Base-by-base conservation (phyloP, 129 eudicot genomes). In the Tanacetum coccineum region DNA sequence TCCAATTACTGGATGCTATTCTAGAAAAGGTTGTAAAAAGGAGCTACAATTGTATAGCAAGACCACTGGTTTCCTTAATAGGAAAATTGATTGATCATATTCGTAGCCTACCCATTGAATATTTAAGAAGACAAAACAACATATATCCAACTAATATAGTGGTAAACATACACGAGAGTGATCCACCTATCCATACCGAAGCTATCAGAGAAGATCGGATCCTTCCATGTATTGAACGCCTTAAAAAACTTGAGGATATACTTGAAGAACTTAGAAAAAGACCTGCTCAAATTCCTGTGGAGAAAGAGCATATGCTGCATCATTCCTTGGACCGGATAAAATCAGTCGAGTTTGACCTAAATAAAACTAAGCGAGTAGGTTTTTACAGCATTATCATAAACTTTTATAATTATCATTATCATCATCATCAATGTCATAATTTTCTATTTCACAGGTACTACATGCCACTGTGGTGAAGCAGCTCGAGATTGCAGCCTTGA, bases 401-500 rank as follows among this genome's bases (percentile, higher is more conserved):
- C 15, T 18, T 2, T 14, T 18, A 13, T 26, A 19, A 19, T 46
- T 26, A 15, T 17, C 6, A 65, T 13, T 18, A n/a, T 17, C 6
- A 66, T 50, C 3, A n/a, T 45, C 11, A 44, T 47, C 4, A 6
- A 0, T 2, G 20, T 63, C 1, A 28, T 13, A 0, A 3, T 51
- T n/a, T 10, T 53, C 3, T 53, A 11, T 73, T 42, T 53, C 28
- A 60, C 81, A 88, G 96, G 85, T 79, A 68, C 45, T 88, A 58
- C 87, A 85, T 76, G 84, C 96, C 19, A 81, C 96, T 45, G 89
- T 85, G 74, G 64, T 74, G 82, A 88, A 88, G 81, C 96, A 88
- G 75, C 80, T 76, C 39, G 87, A 88, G 75, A 85, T 85, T 70
- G 58, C 83, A 10, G 64, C 85, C 48, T 61, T 83, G 54, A 77